Evolutionary conservation across 257 asterid species (phyloP), one percentile per base, ranked within the genome.

Genomic region (Voacanga thouarsii): DNA sequence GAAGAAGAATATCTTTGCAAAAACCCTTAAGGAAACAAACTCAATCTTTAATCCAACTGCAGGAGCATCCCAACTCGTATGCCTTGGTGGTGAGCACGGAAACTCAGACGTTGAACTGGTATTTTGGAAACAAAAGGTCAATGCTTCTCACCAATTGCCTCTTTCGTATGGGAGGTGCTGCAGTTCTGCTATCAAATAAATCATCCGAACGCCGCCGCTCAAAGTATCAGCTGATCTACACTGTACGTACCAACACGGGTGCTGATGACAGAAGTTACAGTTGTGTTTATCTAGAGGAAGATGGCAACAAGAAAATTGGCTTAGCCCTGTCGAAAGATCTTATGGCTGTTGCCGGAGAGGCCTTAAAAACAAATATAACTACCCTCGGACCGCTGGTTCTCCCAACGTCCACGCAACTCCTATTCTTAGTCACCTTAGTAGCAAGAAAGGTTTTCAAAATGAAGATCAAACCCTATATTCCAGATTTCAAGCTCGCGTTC

Each of bases 301-400:
- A 85, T 50, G 84, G 76, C 0, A 50, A 51, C 8, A 47, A 23
- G 0, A 53, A 61, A 7, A 28, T 75, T 0, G 89, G 89, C 0
- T 43, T 85, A 4, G 74, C 85, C 7, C 24, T 83, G 23, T 83
- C 87, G 2, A 83, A 76, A 76, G 79, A 80, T 7, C 47, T 81
- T 4, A 78, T 79, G 84, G 72, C 16, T 0, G 82, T 81, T 9
- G 89, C 85, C 0, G 87, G 87, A 3, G 87, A 85, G 21, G 76
- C 87, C 0, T 41, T 83, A 12, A 85, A 83, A 65, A 24, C 82
- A 0, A 81, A 81, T 19, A 81, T 83, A 7, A 81, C 82, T 0
- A 68, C 87, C 7, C 55, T 85, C 0, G 89, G 87, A 11, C 87
- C 87, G 11, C 74, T 85, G 51, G 84, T 85, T 10, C 89, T 85